phyloP scores from a whole-genome alignment of 2,329 filamentous ascomycete genomes.

The Phyllosticta capitalensis region DNA sequence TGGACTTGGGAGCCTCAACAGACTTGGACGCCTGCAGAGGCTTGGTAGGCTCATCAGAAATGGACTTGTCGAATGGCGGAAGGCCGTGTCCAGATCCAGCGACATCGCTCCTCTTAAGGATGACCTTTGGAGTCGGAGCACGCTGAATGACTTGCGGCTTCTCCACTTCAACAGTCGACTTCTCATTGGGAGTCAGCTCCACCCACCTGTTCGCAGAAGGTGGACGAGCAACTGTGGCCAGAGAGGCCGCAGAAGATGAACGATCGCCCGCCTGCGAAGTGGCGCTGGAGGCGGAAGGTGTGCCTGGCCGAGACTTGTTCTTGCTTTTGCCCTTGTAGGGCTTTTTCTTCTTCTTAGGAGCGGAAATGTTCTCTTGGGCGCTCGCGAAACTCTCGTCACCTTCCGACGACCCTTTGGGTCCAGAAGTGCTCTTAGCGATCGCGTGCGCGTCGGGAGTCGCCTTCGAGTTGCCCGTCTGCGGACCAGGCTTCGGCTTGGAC shows the following conservation, averaged over 20 bases:
- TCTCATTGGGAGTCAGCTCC: not conserved
- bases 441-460: not conserved
- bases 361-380: conserved; percentile 38
- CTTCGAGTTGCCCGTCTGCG: not conserved
- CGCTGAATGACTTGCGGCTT: not conserved
- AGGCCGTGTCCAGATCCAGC: not conserved
- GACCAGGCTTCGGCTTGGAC: not conserved
- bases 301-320: not conserved
- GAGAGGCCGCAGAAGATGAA: not conserved
- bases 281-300: not conserved
- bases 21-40: not conserved
- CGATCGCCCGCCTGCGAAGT: not conserved
- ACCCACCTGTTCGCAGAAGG: not conserved
- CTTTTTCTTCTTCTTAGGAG: not conserved
- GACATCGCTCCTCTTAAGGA: not conserved
- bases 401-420: not conserved
- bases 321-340: not conserved
- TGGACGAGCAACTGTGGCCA: not conserved
- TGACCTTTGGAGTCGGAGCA: not conserved
- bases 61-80: not conserved
- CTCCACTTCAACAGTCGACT: not conserved
- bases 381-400: conserved; percentile 8
- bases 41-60: not conserved
- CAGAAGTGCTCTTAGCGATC: not conserved
- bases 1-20: not conserved